Evolutionary conservation across 441 rosid species (phyloP).

Genomic region (Gossypium armourianum): DNA sequence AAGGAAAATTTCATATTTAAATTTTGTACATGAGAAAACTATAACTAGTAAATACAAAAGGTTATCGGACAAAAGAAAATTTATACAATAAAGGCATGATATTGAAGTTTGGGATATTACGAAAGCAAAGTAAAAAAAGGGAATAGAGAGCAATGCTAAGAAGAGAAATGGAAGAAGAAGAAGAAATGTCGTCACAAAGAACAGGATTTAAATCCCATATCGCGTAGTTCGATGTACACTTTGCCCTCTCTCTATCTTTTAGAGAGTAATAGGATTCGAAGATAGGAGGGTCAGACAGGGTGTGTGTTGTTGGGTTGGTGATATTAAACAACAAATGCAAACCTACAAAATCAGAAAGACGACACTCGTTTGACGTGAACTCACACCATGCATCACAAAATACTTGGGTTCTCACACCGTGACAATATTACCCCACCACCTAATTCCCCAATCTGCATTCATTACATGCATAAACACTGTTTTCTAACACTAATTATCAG

Average conservation of each 20-base stretch:
- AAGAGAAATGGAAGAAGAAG: conserved; percentile 25
- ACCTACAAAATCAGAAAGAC: conserved; percentile 29
- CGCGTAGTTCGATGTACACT: conserved; percentile 39
- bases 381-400: conserved; percentile 11
- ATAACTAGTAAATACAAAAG: conserved; percentile 2
- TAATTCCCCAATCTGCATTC: neutral
- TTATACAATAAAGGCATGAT: neutral
- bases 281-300: conserved; percentile 18
- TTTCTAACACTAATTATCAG: neutral
- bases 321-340: conserved; percentile 33
- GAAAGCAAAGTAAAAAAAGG: neutral
- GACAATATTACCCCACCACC: conserved; percentile 3
- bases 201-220: conserved; percentile 36
- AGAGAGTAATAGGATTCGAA: conserved; percentile 34
- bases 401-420: neutral
- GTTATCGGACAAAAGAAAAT: neutral
- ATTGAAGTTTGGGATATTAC: neutral
- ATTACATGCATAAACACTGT: neutral
- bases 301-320: conserved; percentile 17
- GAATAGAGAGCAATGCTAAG: neutral
- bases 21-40: conserved; percentile 13
- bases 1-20: neutral
- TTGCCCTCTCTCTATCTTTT: conserved; percentile 22
- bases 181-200: conserved; percentile 32
- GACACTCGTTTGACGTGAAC: conserved; percentile 42